A percentile compares a stretch with the other conserved stretches of the same genome.
These are phyloP conservation scores for Vitis rotundifolia DNA, from an alignment of 164 flowering plant genomes.

Conservation along the genomic window DNA sequence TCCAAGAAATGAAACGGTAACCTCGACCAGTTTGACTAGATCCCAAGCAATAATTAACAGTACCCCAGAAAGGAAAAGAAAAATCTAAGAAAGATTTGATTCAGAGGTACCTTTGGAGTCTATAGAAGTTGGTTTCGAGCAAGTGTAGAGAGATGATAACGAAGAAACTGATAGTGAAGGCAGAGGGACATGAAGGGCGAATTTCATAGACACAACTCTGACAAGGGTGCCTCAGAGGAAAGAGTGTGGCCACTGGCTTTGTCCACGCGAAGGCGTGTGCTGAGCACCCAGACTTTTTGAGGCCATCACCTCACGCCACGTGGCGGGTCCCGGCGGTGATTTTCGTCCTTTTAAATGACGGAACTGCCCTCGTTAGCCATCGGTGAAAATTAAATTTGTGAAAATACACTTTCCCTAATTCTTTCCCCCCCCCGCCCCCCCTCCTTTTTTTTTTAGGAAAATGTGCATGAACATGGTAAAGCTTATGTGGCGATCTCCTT, in stretches of 20 bases:
- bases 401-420: too few species aligned
- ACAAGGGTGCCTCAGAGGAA: not conserved
- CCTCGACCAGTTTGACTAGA: not conserved
- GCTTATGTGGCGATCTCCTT: too few species aligned
- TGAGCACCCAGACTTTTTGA: not conserved
- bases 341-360: too few species aligned
- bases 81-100: not conserved
- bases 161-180: not conserved
- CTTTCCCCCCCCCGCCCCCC: too few species aligned
- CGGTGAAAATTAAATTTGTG: too few species aligned
- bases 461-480: too few species aligned
- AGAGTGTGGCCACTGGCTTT: not conserved
- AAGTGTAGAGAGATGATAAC: not conserved
- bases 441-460: too few species aligned
- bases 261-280: constrained; percentile 7
- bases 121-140: not conserved
- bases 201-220: not conserved
- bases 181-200: too few species aligned
- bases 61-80: not conserved
- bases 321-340: not conserved
- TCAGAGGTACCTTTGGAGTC: not conserved
- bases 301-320: not conserved
- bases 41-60: not conserved
- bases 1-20: not conserved
- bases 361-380: too few species aligned